Conservation (phyloP, 495 filamentous ascomycete genomes). For the Penicillium desertorum region DNA sequence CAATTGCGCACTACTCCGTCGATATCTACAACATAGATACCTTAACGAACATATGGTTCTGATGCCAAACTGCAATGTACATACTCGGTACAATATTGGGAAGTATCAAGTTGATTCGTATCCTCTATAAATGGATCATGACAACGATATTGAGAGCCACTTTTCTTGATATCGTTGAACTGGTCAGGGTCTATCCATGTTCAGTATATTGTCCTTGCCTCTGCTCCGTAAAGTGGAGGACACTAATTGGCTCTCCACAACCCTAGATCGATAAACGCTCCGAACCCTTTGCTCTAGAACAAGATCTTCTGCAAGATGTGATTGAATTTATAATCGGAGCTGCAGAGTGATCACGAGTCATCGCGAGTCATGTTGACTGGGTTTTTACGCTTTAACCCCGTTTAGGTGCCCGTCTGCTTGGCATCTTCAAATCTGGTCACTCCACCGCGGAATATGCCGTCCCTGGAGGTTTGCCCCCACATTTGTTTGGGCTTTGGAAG, state of each 20-base stretch:
- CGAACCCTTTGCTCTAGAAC: constrained; percentile 6
- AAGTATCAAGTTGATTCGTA: too few species aligned
- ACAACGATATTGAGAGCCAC: not conserved
- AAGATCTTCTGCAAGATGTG: not conserved
- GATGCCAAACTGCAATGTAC: not conserved
- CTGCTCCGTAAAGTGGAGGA: not conserved
- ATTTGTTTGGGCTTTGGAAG: not conserved
- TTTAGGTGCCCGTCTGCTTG: constrained; percentile 10
- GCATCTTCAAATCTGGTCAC: constrained; percentile 10
- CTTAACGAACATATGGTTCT: not conserved
- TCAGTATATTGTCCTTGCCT: not conserved
- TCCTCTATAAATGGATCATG: too few species aligned
- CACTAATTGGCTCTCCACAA: constrained; percentile 1
- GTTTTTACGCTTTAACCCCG: constrained; percentile 1
- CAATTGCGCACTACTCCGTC: not conserved
- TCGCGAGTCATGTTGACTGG: constrained; percentile 4
- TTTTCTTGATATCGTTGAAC: not conserved
- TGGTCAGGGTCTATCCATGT: not conserved
- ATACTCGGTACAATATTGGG: not conserved
- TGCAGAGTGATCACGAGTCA: not conserved
- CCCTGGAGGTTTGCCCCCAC: not conserved
- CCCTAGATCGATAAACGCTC: not conserved
- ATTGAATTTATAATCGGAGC: not conserved
- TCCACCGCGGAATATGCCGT: constrained; percentile 15
- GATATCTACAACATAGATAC: not conserved